Evolutionary conservation across 768 basidiomycete genomes (phyloP).

Genomic region (Mycena belliarum): DNA sequence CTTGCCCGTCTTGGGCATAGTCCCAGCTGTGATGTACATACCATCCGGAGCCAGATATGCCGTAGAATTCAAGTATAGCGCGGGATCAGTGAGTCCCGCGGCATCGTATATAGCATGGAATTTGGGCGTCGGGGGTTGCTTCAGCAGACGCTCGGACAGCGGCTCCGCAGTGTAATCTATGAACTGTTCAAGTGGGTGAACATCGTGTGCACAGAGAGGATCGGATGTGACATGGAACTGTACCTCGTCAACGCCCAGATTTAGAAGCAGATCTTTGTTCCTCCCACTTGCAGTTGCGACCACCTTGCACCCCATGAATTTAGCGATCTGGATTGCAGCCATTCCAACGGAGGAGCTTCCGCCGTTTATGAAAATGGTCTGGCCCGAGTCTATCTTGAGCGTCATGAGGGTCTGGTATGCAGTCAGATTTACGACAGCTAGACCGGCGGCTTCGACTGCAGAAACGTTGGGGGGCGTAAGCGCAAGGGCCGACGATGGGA

Average conservation of each 20-base stretch:
- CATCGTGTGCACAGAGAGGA: too few species aligned
- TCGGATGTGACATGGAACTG: neutral
- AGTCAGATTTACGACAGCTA: slow-evolving; percentile 59
- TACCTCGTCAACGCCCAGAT: slow-evolving; percentile 68
- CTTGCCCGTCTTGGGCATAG: slow-evolving; percentile 36
- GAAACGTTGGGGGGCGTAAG: slow-evolving; percentile 37
- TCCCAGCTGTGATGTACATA: slow-evolving; percentile 54
- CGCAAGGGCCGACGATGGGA: slow-evolving; percentile 44
- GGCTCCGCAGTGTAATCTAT: slow-evolving; percentile 62
- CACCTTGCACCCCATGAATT: slow-evolving; percentile 60
- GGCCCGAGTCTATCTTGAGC: slow-evolving; percentile 52
- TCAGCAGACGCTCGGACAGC: slow-evolving; percentile 45
- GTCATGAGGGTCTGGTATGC: slow-evolving; percentile 54
- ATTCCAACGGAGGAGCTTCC: slow-evolving; percentile 69
- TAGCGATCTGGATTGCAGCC: slow-evolving; percentile 75
- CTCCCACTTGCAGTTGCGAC: slow-evolving; percentile 58
- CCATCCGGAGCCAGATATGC: slow-evolving; percentile 58
- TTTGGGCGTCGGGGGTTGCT: slow-evolving; percentile 47
- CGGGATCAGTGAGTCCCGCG: slow-evolving; percentile 47
- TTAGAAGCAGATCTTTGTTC: slow-evolving; percentile 59
- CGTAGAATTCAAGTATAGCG: slow-evolving; percentile 51
- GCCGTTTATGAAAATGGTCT: slow-evolving; percentile 68
- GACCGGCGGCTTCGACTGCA: slow-evolving; percentile 59
- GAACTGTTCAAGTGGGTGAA: slow-evolving; percentile 35
- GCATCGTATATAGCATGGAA: slow-evolving; percentile 65